Percentiles rank a stretch among this genome's conserved stretches.
These are phyloP conservation scores for Plasmodium malariae DNA, from an alignment of 169 alveolate species.

Conservation along the genomic window DNA sequence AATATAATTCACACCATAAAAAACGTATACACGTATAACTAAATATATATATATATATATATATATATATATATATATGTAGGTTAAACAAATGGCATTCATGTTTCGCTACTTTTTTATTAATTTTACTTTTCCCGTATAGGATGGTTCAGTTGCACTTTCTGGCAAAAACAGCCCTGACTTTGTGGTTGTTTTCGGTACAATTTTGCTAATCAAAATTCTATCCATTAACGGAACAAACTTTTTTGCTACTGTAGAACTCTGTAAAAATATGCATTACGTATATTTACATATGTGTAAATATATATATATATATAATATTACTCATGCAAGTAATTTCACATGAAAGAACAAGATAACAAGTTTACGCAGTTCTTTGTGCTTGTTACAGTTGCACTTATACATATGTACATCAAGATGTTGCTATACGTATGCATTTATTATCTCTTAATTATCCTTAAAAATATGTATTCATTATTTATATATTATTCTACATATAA, in stretches of 20 bases:
- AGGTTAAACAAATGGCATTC: background rate
- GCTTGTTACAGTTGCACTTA: no score
- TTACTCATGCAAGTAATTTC: no score
- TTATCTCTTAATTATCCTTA: no score
- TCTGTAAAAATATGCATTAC: constrained; percentile 8
- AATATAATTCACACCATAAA: background rate
- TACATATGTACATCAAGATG: no score
- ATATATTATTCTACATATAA: no score
- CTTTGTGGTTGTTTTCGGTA: constrained; percentile 86
- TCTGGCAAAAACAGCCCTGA: constrained; percentile 90
- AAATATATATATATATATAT: background rate
- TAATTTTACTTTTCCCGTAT: constrained; percentile 82
- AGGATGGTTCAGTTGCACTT: constrained; percentile 84
- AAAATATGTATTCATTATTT: no score
- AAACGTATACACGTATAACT: background rate
- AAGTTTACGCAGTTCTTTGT: no score
- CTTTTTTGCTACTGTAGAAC: constrained; percentile 82
- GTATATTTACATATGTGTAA: background rate
- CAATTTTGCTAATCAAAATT: constrained; percentile 86
- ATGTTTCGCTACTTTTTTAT: background rate
- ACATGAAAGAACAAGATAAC: no score
- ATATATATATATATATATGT: background rate
- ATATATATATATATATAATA: constrained; percentile 29
- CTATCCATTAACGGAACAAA: constrained; percentile 90
- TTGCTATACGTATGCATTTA: no score